Evolutionary conservation across 225 moss, liverwort and hornwort genomes (phyloP), one percentile per base, ranked within the genome.

Genomic region (Lunularia cruciata): DNA sequence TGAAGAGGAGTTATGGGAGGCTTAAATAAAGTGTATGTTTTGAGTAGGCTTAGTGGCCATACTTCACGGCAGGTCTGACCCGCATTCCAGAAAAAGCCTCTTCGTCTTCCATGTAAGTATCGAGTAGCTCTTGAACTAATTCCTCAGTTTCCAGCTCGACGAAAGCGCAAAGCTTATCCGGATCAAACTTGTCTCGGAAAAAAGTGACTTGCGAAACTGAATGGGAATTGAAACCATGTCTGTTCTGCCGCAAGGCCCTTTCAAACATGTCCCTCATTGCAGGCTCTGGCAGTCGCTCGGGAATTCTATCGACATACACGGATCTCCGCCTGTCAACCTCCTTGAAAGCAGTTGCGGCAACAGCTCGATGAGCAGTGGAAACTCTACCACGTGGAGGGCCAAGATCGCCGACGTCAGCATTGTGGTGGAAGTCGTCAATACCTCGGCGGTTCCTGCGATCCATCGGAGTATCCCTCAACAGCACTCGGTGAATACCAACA

Each of bases 301-400:
- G 67, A 33, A 82, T 78, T 72, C 82, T 59, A 57, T 82, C 82
- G 1, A 82, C 82, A 40, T 82, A 82, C 15, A 82, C 82, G 19
- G 82, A 82, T 67, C 82, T 71, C 20, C 78, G 77, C 64, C 82
- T 78, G 68, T 82, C 82, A 19, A 82, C 82, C 60, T 82, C 82
- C 49, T 77, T 82, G 47, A 77, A 82, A 36, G 82, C 77, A 5
- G 82, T 82, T 14, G 77, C 66, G 35, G 78, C 82, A 38, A 82
- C 82, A 25, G 77, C 77, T 16, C 78, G 77, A 68, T 75, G 77
- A 35, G 75, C 77, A 25, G 78, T 57, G 23, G 75, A 55, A 20
- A 59, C 31, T 64, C 75, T 61, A 48, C 65, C 35, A 8, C 74
- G 70, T n/a, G n/a, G n/a, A n/a, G 51, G 68, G 11, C 34, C 57